Conservation (phyloP, 1,284 basidiomycete genomes). For the Tremellales sp. region DNA sequence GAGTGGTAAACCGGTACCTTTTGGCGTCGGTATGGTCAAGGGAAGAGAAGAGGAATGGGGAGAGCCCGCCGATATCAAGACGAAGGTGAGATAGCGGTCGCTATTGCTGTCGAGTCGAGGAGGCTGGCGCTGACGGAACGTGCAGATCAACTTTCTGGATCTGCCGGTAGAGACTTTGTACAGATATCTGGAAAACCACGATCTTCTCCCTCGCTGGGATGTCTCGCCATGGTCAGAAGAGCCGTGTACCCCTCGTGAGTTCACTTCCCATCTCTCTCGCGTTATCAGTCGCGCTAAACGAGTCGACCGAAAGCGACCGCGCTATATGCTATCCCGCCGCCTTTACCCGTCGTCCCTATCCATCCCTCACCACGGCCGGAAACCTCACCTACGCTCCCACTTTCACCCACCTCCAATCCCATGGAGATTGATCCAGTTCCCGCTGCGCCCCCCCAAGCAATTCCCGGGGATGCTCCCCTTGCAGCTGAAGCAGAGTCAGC, state of each 20-base stretch:
- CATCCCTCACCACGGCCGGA: neutral
- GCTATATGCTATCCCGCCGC: constrained; percentile 30
- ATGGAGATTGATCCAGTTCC: neutral
- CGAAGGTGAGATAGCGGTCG: constrained; percentile 29
- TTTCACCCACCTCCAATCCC: neutral
- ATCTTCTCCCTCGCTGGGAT: constrained; percentile 42
- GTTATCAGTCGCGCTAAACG: neutral
- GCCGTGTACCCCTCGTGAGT: constrained; percentile 41
- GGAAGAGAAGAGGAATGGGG: constrained; percentile 36
- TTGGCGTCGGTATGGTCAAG: constrained; percentile 24
- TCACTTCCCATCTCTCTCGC: neutral
- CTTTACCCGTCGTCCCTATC: constrained; percentile 19
- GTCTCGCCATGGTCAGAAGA: constrained; percentile 45
- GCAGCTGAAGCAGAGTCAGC: constrained; percentile 8
- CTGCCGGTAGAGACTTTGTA: constrained; percentile 42
- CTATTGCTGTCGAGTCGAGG: neutral
- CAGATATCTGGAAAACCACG: constrained; percentile 39
- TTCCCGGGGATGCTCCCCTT: neutral
- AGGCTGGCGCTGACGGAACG: neutral
- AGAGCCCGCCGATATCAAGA: constrained; percentile 37
- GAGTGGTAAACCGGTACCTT: constrained; percentile 9
- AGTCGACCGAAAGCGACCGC: constrained; percentile 23
- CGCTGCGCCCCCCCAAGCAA: neutral
- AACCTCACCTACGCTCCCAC: neutral
- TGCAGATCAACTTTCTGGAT: constrained; percentile 43